phyloP scores from a whole-genome alignment of 2,329 filamentous ascomycete species.

The Venturiaceae sp. region DNA sequence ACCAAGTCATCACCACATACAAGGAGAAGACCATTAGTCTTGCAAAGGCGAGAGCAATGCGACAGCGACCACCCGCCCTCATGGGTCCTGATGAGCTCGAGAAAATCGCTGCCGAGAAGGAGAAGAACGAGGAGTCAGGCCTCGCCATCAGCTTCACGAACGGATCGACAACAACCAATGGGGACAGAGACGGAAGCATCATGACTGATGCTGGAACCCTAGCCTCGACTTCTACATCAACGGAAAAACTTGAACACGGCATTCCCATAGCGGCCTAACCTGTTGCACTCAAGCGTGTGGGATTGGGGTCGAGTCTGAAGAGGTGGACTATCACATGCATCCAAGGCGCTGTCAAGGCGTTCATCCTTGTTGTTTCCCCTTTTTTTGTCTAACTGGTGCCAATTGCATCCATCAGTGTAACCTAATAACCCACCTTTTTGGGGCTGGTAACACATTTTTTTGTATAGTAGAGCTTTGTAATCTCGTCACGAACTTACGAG shows the following conservation, averaged over 20 bases:
- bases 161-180: slow-evolving; percentile 2
- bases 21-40: slow-evolving; percentile 95
- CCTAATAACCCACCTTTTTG: neutral
- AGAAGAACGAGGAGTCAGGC: neutral
- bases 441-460: no score
- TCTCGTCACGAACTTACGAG: slow-evolving; percentile 3
- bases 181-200: slow-evolving; percentile 5
- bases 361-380: neutral
- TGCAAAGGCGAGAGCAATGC: slow-evolving; percentile 76
- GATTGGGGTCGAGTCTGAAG: neutral
- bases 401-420: neutral
- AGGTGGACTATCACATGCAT: neutral
- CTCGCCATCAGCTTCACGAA: neutral
- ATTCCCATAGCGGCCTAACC: neutral
- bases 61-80: slow-evolving; percentile 79
- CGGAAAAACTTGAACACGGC: neutral
- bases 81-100: slow-evolving; percentile 42
- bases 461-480: slow-evolving; percentile 1
- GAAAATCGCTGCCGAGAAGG: neutral
- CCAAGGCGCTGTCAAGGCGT: neutral
- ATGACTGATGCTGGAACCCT: neutral
- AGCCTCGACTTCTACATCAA: neutral
- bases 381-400: neutral
- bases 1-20: slow-evolving; percentile 80
- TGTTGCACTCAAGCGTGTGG: no score